phyloP scores from a whole-genome alignment of 2,329 filamentous ascomycete species.

The Arthroderma uncinatum region DNA sequence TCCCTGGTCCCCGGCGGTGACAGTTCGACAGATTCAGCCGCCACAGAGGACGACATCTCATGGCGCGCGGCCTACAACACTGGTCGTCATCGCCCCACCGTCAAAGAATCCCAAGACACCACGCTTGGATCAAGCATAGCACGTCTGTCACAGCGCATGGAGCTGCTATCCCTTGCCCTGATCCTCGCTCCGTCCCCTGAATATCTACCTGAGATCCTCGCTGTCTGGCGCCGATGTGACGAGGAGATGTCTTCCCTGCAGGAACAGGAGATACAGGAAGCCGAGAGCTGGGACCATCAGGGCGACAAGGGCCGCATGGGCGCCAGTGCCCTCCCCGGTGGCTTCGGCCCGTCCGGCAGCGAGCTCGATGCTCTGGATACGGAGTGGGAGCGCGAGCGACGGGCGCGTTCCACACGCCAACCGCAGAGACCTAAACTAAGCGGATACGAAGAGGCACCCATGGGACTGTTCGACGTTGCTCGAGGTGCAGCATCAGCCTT shows the following conservation, averaged over 20 bases:
- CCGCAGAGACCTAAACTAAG: constrained; percentile 12
- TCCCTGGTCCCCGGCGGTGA: constrained; percentile 24
- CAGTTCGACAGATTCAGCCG: constrained; percentile 23
- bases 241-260: constrained; percentile 47
- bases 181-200: constrained; percentile 47
- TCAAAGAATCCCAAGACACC: constrained; percentile 21
- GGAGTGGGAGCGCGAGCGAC: constrained; percentile 28
- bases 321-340: constrained; percentile 31
- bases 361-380: constrained; percentile 39
- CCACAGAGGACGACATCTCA: constrained; percentile 44
- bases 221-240: constrained; percentile 53
- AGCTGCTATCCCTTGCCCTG: constrained; percentile 51
- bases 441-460: constrained; percentile 37
- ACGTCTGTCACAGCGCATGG: constrained; percentile 52
- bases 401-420: constrained; percentile 19
- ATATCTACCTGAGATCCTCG: constrained; percentile 49
- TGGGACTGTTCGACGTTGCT: constrained; percentile 43
- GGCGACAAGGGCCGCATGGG: constrained; percentile 31
- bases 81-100: constrained; percentile 41
- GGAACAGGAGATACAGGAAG: constrained; percentile 44
- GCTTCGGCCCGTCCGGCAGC: constrained; percentile 34
- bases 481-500: constrained; percentile 40
- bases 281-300: constrained; percentile 47
- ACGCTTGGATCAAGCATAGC: constrained; percentile 37
- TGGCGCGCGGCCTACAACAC: constrained; percentile 55